phyloP scores from a whole-genome alignment of 768 basidiomycete genomes.

The Hebeloma cylindrosporum region DNA sequence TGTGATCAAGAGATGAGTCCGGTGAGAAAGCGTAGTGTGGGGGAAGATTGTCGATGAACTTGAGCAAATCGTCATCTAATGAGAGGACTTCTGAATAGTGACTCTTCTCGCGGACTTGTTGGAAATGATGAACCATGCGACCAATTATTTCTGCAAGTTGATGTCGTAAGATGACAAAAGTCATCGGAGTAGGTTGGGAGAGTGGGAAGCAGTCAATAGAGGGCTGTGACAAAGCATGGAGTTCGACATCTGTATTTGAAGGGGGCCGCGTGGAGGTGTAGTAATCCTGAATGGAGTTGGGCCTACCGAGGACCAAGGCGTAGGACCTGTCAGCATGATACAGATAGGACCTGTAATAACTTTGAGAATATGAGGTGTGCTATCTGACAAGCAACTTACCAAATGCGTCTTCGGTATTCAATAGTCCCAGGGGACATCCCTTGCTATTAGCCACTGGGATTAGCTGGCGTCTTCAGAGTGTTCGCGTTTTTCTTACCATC shows the following conservation, averaged over 20 bases:
- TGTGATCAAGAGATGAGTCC: constrained; percentile 74
- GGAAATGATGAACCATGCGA: constrained; percentile 90
- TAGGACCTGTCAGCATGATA: constrained; percentile 95
- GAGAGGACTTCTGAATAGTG: constrained; percentile 82
- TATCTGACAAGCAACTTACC: constrained; percentile 45
- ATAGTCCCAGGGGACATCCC: constrained; percentile 73
- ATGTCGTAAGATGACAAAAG: constrained; percentile 86
- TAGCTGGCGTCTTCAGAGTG: background rate
- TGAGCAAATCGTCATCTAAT: constrained; percentile 81
- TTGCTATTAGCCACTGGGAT: constrained; percentile 34
- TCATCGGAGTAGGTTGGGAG: constrained; percentile 76
- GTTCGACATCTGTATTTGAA: constrained; percentile 68
- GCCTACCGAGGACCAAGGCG: constrained; percentile 87
- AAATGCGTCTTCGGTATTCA: constrained; percentile 88
- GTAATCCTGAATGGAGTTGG: constrained; percentile 85
- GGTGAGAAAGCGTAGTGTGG: constrained; percentile 76
- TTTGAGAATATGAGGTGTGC: background rate
- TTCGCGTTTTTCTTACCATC: constrained; percentile 48
- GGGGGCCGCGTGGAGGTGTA: constrained; percentile 83
- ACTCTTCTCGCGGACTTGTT: constrained; percentile 73
- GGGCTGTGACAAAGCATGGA: constrained; percentile 38
- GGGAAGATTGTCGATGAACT: constrained; percentile 74
- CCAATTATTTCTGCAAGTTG: constrained; percentile 83
- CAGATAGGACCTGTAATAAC: constrained; percentile 62
- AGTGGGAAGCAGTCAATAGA: constrained; percentile 57